Conservation (phyloP, 768 basidiomycete genomes). For the Russula virescens region DNA sequence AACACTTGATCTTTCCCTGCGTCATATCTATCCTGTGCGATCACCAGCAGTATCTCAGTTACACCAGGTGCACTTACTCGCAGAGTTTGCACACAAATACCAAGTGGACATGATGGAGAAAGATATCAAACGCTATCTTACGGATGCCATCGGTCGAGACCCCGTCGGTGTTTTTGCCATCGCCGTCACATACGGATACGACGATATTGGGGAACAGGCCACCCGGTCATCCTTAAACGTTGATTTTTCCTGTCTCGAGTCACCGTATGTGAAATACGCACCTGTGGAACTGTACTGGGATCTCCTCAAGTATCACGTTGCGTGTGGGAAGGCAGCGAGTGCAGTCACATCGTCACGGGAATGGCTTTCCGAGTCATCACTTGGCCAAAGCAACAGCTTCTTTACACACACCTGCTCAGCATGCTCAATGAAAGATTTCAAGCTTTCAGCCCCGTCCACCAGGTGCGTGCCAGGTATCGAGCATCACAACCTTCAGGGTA, state of each 20-base stretch:
- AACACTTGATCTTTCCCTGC: slow-evolving; percentile 9
- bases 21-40: background rate
- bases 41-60: background rate
- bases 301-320: background rate
- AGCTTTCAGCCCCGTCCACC: too few species aligned
- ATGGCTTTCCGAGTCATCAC: background rate
- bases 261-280: background rate
- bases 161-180: slow-evolving; percentile 15
- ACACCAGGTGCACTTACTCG: background rate
- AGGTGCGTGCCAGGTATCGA: too few species aligned
- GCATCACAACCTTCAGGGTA: too few species aligned
- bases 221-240: background rate
- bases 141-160: background rate
- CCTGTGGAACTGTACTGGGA: background rate
- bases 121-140: background rate
- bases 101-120: background rate
- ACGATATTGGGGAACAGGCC: background rate
- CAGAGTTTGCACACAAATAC: slow-evolving; percentile 17
- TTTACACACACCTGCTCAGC: too few species aligned
- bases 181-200: background rate
- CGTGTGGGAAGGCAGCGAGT: background rate
- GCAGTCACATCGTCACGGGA: background rate
- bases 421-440: too few species aligned
- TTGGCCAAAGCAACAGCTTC: too few species aligned
- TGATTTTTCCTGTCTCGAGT: background rate